These are phyloP conservation scores for Gossypium aridum DNA, from an alignment of 441 rosid species.

Conservation along the genomic window DNA sequence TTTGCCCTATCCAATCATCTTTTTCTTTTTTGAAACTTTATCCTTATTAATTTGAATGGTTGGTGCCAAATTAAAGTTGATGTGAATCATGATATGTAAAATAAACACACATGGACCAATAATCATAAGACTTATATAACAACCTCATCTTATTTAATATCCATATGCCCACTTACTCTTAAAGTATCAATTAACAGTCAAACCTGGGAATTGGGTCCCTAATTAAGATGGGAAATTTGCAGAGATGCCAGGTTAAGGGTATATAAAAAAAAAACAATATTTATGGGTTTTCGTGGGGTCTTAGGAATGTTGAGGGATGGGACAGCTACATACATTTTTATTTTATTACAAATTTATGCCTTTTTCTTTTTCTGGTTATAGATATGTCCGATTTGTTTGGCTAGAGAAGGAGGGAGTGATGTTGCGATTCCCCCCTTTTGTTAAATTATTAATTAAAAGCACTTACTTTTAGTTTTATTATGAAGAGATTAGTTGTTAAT, in stretches of 20 bases:
- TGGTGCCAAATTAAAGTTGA: background rate
- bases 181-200: background rate
- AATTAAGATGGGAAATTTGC: background rate
- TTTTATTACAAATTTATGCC: background rate
- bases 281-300: slow-evolving; percentile 19
- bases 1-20: background rate
- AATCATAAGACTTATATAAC: background rate
- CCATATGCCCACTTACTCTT: background rate
- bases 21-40: background rate
- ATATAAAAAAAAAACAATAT: background rate
- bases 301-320: slow-evolving; percentile 23
- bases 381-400: slow-evolving; percentile 12
- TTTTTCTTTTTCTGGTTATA: background rate
- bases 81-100: background rate
- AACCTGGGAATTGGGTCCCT: background rate
- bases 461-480: too few relatives aligned
- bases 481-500: too few relatives aligned
- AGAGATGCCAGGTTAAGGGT: background rate
- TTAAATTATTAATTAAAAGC: too few relatives aligned
- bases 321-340: slow-evolving; percentile 6
- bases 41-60: background rate
- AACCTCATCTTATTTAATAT: background rate
- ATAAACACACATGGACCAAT: background rate
- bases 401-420: background rate
- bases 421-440: too few relatives aligned